Evolutionary conservation across 176 grass and related monocot genomes (phyloP), one percentile per base, ranked within the genome.

Genomic region (Carex kokanica): DNA sequence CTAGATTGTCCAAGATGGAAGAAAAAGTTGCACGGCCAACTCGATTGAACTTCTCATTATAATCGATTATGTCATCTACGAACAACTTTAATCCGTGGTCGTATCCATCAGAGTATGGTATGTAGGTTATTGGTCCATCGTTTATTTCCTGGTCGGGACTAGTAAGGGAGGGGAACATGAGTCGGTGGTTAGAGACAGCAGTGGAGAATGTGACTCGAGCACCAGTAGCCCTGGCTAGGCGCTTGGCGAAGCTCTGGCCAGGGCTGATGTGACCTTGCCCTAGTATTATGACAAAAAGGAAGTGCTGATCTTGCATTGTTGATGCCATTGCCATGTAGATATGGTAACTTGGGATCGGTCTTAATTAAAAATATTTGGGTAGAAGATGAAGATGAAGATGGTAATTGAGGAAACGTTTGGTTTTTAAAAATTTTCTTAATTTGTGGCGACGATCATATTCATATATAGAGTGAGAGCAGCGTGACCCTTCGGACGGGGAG

Each of bases 41-140:
- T 1, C 47, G 17, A 36, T 27, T 38, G 77, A 60, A 54, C 80
- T 72, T 9, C 15, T 67, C 13, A 14, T 66, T 3, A 84, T 14
- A 77, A 17, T 72, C 49, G 23, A 64, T 29, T 64, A 11, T 2
- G 45, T 61, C 58, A 17, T 75, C 5, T 27, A 38, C 52, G 36
- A 70, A 82, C 53, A 23, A 32, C 8, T 43, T 38, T 56, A 79
- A 81, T 17, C 88, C 91, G 13, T 87, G 6, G 65, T 89, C 90
- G 20, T 43, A 84, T 49, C 88, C 90, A 53, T 92, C 86, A 12
- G 86, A 90, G 86, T 78, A 88, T 0, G 88, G 88, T n/a, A 64
- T 43, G 80, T 82, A 78, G 0, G 72, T 55, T 65, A 94, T 18
- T 59, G 54, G 25, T 2, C 83, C 83, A 2, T 86, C 70, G 1